Percentiles rank a stretch among this genome's conserved stretches.
Conservation (phyloP, 116 monocot species). For the Cymodocea nodosa region DNA sequence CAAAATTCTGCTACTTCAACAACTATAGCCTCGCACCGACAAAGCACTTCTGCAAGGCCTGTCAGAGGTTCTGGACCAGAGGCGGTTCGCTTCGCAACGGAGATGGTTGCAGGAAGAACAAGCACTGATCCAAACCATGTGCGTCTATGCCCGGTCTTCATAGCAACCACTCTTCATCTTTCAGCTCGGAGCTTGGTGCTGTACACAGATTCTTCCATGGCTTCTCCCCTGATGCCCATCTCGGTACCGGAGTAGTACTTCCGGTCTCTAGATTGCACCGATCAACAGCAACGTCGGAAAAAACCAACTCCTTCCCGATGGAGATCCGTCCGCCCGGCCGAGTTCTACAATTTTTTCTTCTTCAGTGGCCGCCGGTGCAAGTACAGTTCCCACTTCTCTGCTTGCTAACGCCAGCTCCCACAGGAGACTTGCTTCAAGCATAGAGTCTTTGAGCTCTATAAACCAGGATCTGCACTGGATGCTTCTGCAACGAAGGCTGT, state of each 20-base stretch:
- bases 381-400: slow-evolving; percentile 3
- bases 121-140: slow-evolving; percentile 25
- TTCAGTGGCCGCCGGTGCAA: slow-evolving; percentile 5
- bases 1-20: slow-evolving; percentile 99
- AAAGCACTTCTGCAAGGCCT: slow-evolving; percentile 59
- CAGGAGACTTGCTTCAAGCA: slow-evolving; percentile 33
- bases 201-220: slow-evolving; percentile 16
- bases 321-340: slow-evolving; percentile 8
- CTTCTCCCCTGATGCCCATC: slow-evolving; percentile 18
- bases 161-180: neutral
- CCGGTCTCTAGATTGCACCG: slow-evolving; percentile 14
- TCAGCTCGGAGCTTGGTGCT: neutral
- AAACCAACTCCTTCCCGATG: slow-evolving; percentile 15
- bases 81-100: slow-evolving; percentile 66
- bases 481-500: slow-evolving; percentile 63
- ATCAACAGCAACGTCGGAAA: neutral
- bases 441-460: slow-evolving; percentile 58
- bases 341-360: slow-evolving; percentile 1
- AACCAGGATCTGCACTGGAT: slow-evolving; percentile 70
- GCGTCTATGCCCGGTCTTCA: slow-evolving; percentile 5
- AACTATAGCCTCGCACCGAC: slow-evolving; percentile 97
- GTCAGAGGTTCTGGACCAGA: slow-evolving; percentile 56
- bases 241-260: slow-evolving; percentile 17
- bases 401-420: neutral
- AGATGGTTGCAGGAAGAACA: slow-evolving; percentile 61